A percentile compares a stretch with the other conserved stretches of the same genome.
These are phyloP conservation scores for Lactarius trivialis DNA, from an alignment of 768 basidiomycete species.

Conservation along the genomic window DNA sequence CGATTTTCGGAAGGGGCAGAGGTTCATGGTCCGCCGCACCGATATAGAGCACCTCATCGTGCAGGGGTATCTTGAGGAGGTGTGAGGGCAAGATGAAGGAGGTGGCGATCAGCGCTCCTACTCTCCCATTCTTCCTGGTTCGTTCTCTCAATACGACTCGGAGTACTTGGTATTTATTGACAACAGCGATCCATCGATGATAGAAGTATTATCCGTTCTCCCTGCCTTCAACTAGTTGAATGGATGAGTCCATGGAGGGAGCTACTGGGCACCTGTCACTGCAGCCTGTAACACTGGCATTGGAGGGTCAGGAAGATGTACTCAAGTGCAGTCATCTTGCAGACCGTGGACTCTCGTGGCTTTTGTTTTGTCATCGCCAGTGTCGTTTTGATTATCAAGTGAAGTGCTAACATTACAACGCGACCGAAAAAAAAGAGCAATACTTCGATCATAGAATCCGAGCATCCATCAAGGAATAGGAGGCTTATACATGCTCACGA, in stretches of 20 bases:
- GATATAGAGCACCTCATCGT: constrained; percentile 94
- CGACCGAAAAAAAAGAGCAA: not conserved
- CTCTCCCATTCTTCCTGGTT: not conserved
- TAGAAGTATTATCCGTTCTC: not conserved
- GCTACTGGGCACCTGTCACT: not conserved
- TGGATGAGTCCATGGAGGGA: not conserved
- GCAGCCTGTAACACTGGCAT: not conserved
- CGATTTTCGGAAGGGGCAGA: constrained; percentile 82
- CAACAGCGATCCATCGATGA: not conserved
- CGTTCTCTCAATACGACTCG: not conserved
- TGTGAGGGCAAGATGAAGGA: constrained; percentile 33
- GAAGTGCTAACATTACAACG: not conserved
- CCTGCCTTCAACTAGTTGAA: not conserved
- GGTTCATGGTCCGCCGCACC: constrained; percentile 81
- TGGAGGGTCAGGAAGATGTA: not conserved
- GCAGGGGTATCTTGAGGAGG: constrained; percentile 87
- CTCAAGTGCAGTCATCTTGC: not conserved
- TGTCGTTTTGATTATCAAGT: not conserved
- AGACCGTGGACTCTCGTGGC: not conserved
- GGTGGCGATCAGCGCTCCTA: no score
- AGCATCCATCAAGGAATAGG: not conserved
- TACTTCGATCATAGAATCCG: not conserved
- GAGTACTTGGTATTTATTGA: not conserved
- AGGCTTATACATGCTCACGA: not conserved
- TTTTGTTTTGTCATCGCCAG: not conserved